Percentiles rank a stretch among this genome's conserved stretches.
Conservation (phyloP, 1,284 basidiomycete species). For the Trametes polyzona region DNA sequence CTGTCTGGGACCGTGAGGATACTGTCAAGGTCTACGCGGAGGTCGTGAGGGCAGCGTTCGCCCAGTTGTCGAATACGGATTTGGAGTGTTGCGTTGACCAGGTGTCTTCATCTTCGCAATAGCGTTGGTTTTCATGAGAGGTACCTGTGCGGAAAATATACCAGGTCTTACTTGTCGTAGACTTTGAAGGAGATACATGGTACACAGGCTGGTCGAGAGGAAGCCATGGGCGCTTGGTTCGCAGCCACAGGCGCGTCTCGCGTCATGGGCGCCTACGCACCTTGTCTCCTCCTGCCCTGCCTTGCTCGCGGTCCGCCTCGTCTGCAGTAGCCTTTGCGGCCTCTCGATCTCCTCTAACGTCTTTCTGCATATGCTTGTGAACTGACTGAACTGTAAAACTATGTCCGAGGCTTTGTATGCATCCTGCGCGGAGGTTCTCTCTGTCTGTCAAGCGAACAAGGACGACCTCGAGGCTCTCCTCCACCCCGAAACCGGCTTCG, state of each 20-base stretch:
- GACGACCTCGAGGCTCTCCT: conserved; percentile 65
- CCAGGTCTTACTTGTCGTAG: too few relatives aligned
- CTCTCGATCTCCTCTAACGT: not conserved
- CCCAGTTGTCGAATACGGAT: too few relatives aligned
- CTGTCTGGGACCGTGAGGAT: not conserved
- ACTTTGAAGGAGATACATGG: too few relatives aligned
- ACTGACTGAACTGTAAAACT: not conserved
- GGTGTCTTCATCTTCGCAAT: too few relatives aligned
- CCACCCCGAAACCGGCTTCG: conserved; percentile 69
- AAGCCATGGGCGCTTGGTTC: too few relatives aligned
- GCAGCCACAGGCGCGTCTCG: conserved; percentile 6
- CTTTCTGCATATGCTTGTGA: not conserved
- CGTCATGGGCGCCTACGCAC: conserved; percentile 1
- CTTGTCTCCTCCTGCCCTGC: not conserved
- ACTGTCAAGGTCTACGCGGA: not conserved
- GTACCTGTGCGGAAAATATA: too few relatives aligned
- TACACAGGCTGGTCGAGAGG: not conserved
- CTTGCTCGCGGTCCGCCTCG: not conserved
- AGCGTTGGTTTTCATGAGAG: too few relatives aligned
- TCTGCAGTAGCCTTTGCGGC: not conserved
- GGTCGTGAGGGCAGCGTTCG: not conserved
- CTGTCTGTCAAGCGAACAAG: conserved; percentile 56
- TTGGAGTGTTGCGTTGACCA: too few relatives aligned
- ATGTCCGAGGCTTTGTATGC: conserved; percentile 51
- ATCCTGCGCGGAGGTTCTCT: conserved; percentile 67